Evolutionary conservation across 2,329 filamentous ascomycete species (phyloP).

Genomic region (Magnaporthales sp.): DNA sequence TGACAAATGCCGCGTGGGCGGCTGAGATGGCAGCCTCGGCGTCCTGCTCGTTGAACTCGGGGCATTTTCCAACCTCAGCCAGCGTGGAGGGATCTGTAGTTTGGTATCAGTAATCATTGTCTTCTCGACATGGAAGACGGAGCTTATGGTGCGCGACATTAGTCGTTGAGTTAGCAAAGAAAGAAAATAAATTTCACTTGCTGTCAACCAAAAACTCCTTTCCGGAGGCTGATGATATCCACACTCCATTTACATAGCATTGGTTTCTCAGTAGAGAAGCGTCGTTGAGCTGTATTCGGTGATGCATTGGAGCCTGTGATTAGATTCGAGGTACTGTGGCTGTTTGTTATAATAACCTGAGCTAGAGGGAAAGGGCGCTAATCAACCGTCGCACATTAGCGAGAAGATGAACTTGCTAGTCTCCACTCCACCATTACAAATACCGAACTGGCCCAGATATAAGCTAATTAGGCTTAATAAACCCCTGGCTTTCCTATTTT

Average conservation of each 20-base stretch:
- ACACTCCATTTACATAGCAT: constrained; percentile 9
- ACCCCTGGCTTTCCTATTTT: too few relatives aligned
- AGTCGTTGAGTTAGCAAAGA: too few relatives aligned
- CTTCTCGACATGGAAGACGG: neutral
- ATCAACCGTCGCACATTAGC: neutral
- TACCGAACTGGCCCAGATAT: neutral
- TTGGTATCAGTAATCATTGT: neutral
- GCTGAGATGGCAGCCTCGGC: constrained; percentile 38
- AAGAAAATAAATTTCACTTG: neutral
- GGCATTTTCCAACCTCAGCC: constrained; percentile 37
- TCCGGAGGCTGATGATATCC: constrained; percentile 5
- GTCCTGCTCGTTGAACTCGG: constrained; percentile 40
- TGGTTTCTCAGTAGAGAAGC: constrained; percentile 8
- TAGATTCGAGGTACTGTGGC: neutral
- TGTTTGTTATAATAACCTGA: neutral
- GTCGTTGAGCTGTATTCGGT: neutral
- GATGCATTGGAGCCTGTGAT: neutral
- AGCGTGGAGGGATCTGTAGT: constrained; percentile 33
- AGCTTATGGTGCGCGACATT: neutral
- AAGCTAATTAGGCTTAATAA: too few relatives aligned
- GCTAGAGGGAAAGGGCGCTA: neutral
- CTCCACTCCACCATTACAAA: neutral
- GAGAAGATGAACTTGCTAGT: neutral
- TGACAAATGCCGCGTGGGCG: constrained; percentile 29
- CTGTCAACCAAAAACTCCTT: constrained; percentile 9